phyloP scores from a whole-genome alignment of 805 yeast genomes.

The Myxozyma geophila region DNA sequence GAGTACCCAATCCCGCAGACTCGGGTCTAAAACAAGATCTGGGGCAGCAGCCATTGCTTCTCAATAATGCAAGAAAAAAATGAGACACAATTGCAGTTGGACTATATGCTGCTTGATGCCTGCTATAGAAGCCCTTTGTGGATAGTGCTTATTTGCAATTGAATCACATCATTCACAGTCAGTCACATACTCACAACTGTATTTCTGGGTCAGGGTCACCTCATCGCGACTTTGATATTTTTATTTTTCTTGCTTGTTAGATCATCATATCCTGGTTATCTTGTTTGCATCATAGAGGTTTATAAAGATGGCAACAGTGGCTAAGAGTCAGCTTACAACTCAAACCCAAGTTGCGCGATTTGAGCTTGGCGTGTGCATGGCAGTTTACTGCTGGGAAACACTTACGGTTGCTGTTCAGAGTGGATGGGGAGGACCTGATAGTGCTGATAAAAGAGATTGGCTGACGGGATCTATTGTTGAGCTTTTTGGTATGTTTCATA shows the following conservation, averaged over 20 bases:
- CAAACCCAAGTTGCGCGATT: constrained; percentile 71
- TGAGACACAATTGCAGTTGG: not conserved
- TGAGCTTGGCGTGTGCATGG: constrained; percentile 92
- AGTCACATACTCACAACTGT: too few species aligned
- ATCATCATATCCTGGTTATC: too few species aligned
- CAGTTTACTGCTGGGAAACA: constrained; percentile 88
- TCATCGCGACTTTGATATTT: too few species aligned
- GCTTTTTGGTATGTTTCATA: constrained; percentile 55
- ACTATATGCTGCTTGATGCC: not conserved
- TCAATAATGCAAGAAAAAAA: not conserved
- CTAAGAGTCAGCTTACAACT: constrained; percentile 16
- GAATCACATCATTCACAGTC: too few species aligned
- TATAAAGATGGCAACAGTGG: constrained; percentile 14
- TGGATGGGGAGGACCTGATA: constrained; percentile 94
- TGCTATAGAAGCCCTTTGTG: not conserved
- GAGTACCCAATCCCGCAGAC: constrained; percentile 84
- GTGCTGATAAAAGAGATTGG: constrained; percentile 95
- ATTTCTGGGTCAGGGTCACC: not conserved
- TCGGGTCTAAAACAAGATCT: constrained; percentile 75
- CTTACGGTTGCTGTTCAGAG: constrained; percentile 86
- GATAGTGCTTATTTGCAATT: too few species aligned
- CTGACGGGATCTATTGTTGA: constrained; percentile 80
- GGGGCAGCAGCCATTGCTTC: constrained; percentile 45
- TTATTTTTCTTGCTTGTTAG: too few species aligned
- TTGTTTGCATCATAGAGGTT: not conserved